Conservation (phyloP, 2,329 filamentous ascomycete genomes). For the Aspergillus novoparasiticus region DNA sequence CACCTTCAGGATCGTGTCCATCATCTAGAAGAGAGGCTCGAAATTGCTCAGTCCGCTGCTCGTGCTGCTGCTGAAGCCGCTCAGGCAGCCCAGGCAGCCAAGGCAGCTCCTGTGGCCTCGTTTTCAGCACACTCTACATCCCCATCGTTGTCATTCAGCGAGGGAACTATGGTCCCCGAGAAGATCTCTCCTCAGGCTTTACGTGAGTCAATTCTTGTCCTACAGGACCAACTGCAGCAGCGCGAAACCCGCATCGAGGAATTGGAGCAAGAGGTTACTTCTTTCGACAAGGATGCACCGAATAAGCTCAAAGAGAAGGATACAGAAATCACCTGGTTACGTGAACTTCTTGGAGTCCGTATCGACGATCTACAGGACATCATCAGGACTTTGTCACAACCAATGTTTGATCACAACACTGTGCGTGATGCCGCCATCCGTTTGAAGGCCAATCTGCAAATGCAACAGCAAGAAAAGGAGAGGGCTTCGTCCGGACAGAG, state of each 20-base stretch:
- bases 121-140: constrained; percentile 47
- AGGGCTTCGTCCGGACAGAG: constrained; percentile 70
- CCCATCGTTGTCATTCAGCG: constrained; percentile 50
- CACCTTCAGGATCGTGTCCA: constrained; percentile 82
- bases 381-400: constrained; percentile 74
- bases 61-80: constrained; percentile 79
- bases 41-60: constrained; percentile 85
- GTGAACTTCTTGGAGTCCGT: constrained; percentile 87
- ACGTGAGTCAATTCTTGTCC: constrained; percentile 90
- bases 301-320: constrained; percentile 87
- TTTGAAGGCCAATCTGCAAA: constrained; percentile 90
- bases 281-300: constrained; percentile 74
- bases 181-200: constrained; percentile 94
- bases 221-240: constrained; percentile 95
- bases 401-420: constrained; percentile 73
- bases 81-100: constrained; percentile 59
- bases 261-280: constrained; percentile 71
- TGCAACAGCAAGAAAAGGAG: constrained; percentile 96
- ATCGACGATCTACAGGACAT: constrained; percentile 92
- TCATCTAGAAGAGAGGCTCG: constrained; percentile 86
- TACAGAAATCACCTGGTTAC: constrained; percentile 91
- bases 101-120: constrained; percentile 42
- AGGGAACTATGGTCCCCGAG: constrained; percentile 63
- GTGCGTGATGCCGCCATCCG: constrained; percentile 91
- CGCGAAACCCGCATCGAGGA: constrained; percentile 88